Conservation (phyloP, 1,284 basidiomycete species). For the Fistulinella cinereoalba region DNA sequence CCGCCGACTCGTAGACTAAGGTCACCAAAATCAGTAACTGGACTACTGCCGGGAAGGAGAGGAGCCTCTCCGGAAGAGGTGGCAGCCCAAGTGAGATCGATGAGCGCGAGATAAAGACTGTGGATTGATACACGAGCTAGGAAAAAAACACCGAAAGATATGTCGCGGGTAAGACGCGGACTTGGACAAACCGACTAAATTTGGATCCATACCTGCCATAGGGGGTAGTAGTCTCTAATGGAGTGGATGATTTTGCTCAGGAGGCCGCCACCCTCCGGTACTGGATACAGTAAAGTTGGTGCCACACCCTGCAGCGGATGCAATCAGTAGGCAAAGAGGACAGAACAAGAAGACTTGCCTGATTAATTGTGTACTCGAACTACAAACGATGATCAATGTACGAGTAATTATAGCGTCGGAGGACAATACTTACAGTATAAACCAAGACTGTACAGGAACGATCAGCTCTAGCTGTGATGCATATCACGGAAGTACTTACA, state of each 20-base stretch:
- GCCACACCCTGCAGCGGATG: conserved; percentile 64
- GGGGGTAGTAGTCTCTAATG: conserved; percentile 91
- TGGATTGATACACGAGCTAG: conserved; percentile 83
- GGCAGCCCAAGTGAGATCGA: conserved; percentile 87
- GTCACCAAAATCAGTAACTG: conserved; percentile 63
- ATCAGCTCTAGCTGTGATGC: conserved; percentile 3
- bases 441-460: conserved; percentile 56
- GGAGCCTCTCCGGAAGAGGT: conserved; percentile 68
- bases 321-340: neutral
- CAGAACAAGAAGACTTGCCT: conserved; percentile 46
- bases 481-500: conserved; percentile 44
- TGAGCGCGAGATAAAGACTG: conserved; percentile 94
- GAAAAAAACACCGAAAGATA: conserved; percentile 17
- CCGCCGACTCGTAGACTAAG: conserved; percentile 64
- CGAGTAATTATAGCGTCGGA: neutral
- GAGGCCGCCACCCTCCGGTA: conserved; percentile 68
- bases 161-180: conserved; percentile 12
- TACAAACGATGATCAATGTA: conserved; percentile 33
- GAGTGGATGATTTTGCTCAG: conserved; percentile 78
- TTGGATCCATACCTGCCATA: conserved; percentile 71
- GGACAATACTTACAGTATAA: conserved; percentile 62
- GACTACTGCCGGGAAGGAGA: conserved; percentile 72
- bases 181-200: neutral
- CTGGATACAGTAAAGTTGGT: conserved; percentile 88
- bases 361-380: conserved; percentile 93